Percentiles rank a stretch among this genome's conserved stretches.
Conservation (phyloP, 2,329 filamentous ascomycete species). For the Tolypocladium album region DNA sequence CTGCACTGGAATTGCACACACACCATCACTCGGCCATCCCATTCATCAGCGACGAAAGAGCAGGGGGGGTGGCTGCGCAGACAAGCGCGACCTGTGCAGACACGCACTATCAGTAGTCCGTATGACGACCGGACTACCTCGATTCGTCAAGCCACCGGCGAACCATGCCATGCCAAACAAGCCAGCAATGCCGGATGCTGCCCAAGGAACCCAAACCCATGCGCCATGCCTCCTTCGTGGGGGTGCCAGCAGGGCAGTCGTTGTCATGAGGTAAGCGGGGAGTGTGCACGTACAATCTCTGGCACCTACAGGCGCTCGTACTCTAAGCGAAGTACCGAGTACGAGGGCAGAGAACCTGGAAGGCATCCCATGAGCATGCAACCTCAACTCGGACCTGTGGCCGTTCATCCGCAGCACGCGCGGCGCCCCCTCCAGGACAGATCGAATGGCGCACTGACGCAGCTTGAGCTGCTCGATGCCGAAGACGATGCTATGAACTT, state of each 20-base stretch:
- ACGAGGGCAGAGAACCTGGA: not conserved
- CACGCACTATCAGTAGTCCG: not conserved
- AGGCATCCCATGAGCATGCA: not conserved
- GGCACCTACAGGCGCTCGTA: not conserved
- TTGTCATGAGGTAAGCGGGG: not conserved
- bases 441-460: not conserved
- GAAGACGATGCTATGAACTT: not conserved
- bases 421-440: not conserved
- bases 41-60: not conserved
- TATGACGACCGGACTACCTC: not conserved
- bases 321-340: not conserved
- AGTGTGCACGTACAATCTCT: not conserved
- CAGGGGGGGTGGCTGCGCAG: not conserved
- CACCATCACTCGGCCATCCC: not conserved
- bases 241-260: not conserved
- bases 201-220: slow-evolving; percentile 4
- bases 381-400: not conserved
- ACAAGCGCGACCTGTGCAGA: not conserved
- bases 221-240: not conserved
- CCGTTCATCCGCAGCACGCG: not conserved
- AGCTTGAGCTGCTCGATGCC: not conserved
- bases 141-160: not conserved
- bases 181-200: not conserved
- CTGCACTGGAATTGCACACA: not conserved
- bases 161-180: slow-evolving; percentile 1